phyloP scores from a whole-genome alignment of 1,139 yeast genomes.

The Starmera stellimalicola region DNA sequence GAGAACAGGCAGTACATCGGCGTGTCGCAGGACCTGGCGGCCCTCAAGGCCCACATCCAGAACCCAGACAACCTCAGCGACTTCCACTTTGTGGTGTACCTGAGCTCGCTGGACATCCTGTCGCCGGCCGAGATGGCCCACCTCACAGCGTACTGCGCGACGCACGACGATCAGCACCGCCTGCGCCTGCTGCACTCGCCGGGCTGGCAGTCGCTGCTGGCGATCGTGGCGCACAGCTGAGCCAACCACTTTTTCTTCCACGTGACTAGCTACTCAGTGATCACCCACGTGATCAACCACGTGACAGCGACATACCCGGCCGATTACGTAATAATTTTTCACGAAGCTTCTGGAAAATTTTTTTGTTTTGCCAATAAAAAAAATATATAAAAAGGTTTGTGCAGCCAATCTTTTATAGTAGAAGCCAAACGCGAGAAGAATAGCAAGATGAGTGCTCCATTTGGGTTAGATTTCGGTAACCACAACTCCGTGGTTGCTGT shows the following conservation, averaged over 20 bases:
- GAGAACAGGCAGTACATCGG: conserved; percentile 76
- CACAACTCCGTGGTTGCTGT: conserved; percentile 90
- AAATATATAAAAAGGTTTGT: too few species aligned
- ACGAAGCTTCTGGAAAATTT: background rate
- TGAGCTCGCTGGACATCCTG: conserved; percentile 44
- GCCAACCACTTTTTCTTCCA: too few species aligned
- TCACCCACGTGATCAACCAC: too few species aligned
- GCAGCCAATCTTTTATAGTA: too few species aligned
- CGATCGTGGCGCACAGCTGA: too few species aligned
- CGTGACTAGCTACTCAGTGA: too few species aligned
- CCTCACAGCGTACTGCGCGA: too few species aligned
- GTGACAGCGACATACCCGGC: too few species aligned
- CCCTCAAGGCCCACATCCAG: conserved; percentile 38
- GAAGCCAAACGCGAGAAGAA: background rate
- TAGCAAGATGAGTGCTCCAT: conserved; percentile 67
- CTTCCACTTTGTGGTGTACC: conserved; percentile 64
- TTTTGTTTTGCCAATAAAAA: background rate
- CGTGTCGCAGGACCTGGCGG: conserved; percentile 55
- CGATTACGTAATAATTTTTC: too few species aligned
- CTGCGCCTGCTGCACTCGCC: conserved; percentile 56
- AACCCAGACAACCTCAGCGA: conserved; percentile 36
- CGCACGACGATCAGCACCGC: too few species aligned
- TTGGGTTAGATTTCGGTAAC: conserved; percentile 98
- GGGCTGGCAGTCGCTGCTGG: conserved; percentile 69
- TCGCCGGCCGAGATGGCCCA: conserved; percentile 44